Evolutionary conservation across 495 filamentous ascomycete species (phyloP), one percentile per base, ranked within the genome.

Genomic region (Evernia prunastri): DNA sequence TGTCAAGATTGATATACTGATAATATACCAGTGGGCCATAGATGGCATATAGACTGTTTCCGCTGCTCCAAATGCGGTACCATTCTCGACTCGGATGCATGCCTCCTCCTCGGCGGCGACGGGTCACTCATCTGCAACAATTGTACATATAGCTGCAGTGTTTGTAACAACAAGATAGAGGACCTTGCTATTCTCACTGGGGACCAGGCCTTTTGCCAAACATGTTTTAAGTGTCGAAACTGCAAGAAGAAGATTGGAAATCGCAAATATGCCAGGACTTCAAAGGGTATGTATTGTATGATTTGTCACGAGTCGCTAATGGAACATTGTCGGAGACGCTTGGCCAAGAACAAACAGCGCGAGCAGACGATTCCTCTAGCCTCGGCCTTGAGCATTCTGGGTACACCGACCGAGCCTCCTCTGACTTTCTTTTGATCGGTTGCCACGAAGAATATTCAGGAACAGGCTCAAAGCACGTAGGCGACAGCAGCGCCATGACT

Each of bases 1-100:
- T 56, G 31, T n/a, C 59, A 62, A 58, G 61, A 66, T 59, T 64
- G 69, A 40, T 68, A 59, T 61, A 60, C 64, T 72, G 57, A 70
- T 36, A 58, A 15, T 43, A 53, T 58, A 43, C 29, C 71, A 97
- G 94, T 93, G 74, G 93, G 94, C 63, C 96, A 96, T 73, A 86
- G 94, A 83, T 98, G 94, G 94, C 94, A 98, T 81, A 92, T 99
- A 71, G 90, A 97, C 76, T 99, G 95, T 80, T 99, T 99, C 76
- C 89, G 93, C 70, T 99, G 95, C 81, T 96, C 96, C 74, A 95
- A 89, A 59, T 98, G 94, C 82, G 86, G 84, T 63, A 96, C 92
- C 40, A 84, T 97, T 35, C 88, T 99, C 75, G 95, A 99, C 77
- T 97, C 94, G 43, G 95, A 99, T 73, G 95, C 95, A 67, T 97